Evolutionary conservation across 2,329 filamentous ascomycete genomes (phyloP).

Genomic region (Fusarium pseudocircinatum): DNA sequence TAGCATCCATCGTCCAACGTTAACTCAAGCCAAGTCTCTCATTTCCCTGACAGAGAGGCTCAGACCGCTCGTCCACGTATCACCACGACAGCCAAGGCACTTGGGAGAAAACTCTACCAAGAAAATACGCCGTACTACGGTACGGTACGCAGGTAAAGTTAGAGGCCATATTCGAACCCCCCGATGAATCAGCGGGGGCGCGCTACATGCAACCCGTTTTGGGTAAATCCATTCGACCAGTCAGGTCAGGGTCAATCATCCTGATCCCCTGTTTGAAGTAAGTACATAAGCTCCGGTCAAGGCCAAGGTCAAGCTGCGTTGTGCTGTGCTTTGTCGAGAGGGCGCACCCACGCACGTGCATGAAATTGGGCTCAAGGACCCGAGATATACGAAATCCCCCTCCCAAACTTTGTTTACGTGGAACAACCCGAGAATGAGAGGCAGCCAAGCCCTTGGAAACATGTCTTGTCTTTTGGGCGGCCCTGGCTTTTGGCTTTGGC

Average conservation of each 20-base stretch:
- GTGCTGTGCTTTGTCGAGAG: neutral
- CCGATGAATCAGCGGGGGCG: neutral
- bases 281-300: neutral
- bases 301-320: neutral
- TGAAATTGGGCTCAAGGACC: conserved; percentile 28
- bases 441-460: conserved; percentile 8
- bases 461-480: neutral
- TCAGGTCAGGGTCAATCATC: neutral
- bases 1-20: neutral
- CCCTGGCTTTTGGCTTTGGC: neutral
- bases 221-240: neutral
- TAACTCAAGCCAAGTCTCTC: neutral
- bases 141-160: no score
- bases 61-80: conserved; percentile 32
- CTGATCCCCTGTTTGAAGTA: neutral
- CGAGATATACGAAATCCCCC: conserved; percentile 41
- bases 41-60: conserved; percentile 26
- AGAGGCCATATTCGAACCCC: neutral
- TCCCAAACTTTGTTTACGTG: conserved; percentile 11
- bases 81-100: neutral
- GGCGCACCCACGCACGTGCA: conserved; percentile 9
- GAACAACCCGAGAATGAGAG: neutral
- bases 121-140: conserved; percentile 13
- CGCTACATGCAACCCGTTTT: neutral
- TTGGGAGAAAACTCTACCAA: neutral